phyloP scores from a whole-genome alignment of 257 asterid species.

The Mentha longifolia region DNA sequence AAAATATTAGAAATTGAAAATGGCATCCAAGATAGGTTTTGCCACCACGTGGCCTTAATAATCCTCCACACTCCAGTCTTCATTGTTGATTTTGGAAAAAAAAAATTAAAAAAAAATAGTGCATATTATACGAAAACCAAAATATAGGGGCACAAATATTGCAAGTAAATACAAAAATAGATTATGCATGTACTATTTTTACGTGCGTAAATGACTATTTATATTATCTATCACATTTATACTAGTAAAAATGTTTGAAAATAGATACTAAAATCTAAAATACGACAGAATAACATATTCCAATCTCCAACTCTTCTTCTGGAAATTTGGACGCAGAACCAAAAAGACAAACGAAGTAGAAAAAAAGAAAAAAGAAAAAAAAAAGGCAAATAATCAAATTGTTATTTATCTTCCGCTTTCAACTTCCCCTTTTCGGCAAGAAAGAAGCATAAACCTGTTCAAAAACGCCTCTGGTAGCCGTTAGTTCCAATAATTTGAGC shows the following conservation, averaged over 20 bases:
- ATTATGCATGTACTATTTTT: not conserved
- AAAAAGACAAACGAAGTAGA: not conserved
- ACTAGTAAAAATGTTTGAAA: not conserved
- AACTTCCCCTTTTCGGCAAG: not conserved
- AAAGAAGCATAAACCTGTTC: slow-evolving; percentile 51
- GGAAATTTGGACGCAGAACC: not conserved
- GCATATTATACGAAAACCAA: not conserved
- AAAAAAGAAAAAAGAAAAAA: not conserved
- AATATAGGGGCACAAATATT: not conserved
- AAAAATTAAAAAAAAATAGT: not conserved
- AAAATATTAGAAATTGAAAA: no score
- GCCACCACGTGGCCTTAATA: no score
- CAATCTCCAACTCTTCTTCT: not conserved
- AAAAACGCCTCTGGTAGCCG: slow-evolving; percentile 56
- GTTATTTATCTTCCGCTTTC: no score
- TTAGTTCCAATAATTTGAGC: slow-evolving; percentile 57
- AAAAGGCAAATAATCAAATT: not conserved
- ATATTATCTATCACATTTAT: not conserved
- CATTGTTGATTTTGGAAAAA: no score
- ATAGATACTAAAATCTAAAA: not conserved
- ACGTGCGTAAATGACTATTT: not conserved
- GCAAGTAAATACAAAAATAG: not conserved
- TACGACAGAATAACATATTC: not conserved
- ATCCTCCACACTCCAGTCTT: no score
- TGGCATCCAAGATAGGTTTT: no score